Percentiles rank a stretch among this genome's conserved stretches.
Evolutionary conservation across 495 filamentous ascomycete genomes (phyloP).

Genomic region (Aspergillus biplanus): DNA sequence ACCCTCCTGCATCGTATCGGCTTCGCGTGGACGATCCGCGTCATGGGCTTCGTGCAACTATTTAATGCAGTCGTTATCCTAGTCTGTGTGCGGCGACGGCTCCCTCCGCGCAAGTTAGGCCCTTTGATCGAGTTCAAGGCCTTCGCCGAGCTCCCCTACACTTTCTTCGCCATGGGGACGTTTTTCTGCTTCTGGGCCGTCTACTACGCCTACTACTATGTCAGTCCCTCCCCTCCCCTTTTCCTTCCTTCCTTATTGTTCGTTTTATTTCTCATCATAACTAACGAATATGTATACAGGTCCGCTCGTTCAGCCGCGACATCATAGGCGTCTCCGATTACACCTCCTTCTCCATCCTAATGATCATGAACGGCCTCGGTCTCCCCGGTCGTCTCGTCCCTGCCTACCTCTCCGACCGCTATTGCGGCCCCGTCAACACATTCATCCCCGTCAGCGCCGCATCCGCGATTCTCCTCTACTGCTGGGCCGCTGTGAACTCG

Average conservation of each 20-base stretch:
- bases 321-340: conserved; percentile 2
- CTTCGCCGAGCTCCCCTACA: conserved; percentile 38
- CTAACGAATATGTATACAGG: not conserved
- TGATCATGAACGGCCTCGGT: conserved; percentile 14
- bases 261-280: not conserved
- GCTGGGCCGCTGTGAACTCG: not conserved
- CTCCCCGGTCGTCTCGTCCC: conserved; percentile 15
- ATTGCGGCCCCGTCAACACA: not conserved
- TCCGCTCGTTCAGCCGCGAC: conserved; percentile 1
- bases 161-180: conserved; percentile 5
- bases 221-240: not conserved
- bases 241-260: not conserved
- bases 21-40: conserved; percentile 40
- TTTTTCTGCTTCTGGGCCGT: conserved; percentile 13
- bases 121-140: conserved; percentile 42
- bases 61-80: conserved; percentile 20
- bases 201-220: conserved; percentile 14
- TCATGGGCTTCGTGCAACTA: conserved; percentile 42
- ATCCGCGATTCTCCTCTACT: not conserved
- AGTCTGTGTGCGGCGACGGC: conserved; percentile 28
- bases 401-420: conserved; percentile 10
- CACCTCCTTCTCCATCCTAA: conserved; percentile 6
- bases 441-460: not conserved
- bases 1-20: conserved; percentile 33
- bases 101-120: conserved; percentile 42